Conservation (phyloP, 2,329 filamentous ascomycete genomes). For the Paecilomyces dactylethromorphus region DNA sequence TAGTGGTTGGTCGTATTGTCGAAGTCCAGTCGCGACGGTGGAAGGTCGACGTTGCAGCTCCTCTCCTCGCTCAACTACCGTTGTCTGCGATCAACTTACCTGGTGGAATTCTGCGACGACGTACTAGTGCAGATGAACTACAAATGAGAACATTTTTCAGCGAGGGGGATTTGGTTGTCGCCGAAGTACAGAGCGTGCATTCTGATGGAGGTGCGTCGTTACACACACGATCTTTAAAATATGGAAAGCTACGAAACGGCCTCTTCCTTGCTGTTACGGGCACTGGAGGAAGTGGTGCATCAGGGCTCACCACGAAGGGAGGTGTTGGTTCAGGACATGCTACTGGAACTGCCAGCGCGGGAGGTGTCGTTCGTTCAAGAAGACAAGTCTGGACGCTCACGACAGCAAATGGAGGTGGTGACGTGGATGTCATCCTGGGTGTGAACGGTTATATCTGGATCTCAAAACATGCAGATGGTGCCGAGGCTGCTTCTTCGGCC, state of each 20-base stretch:
- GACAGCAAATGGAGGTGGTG: conserved; percentile 40
- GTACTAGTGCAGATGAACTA: conserved; percentile 92
- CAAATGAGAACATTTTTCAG: conserved; percentile 97
- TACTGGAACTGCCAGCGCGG: conserved; percentile 62
- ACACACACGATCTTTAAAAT: conserved; percentile 85
- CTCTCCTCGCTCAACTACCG: conserved; percentile 76
- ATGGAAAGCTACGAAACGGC: conserved; percentile 92
- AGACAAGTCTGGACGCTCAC: conserved; percentile 79
- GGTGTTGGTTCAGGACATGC: conserved; percentile 42
- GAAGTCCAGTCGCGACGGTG: conserved; percentile 91
- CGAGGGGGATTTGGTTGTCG: conserved; percentile 88
- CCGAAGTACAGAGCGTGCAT: conserved; percentile 87
- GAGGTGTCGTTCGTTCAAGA: conserved; percentile 74
- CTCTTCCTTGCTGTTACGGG: conserved; percentile 78
- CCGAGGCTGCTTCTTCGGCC: conserved; percentile 34
- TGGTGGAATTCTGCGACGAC: conserved; percentile 81
- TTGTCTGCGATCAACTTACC: conserved; percentile 90
- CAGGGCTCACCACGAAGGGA: conserved; percentile 24
- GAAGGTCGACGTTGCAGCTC: conserved; percentile 89
- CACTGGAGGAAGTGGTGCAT: conserved; percentile 62
- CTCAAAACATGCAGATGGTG: conserved; percentile 66
- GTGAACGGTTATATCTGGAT: conserved; percentile 99
- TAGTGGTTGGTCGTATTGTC: conserved; percentile 87
- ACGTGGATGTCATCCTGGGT: conserved; percentile 79
- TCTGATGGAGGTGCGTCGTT: conserved; percentile 78